Evolutionary conservation across 371 early-diverging fungal genomes (phyloP), one percentile per base, ranked within the genome.

Genomic region (Mortierella sp.): DNA sequence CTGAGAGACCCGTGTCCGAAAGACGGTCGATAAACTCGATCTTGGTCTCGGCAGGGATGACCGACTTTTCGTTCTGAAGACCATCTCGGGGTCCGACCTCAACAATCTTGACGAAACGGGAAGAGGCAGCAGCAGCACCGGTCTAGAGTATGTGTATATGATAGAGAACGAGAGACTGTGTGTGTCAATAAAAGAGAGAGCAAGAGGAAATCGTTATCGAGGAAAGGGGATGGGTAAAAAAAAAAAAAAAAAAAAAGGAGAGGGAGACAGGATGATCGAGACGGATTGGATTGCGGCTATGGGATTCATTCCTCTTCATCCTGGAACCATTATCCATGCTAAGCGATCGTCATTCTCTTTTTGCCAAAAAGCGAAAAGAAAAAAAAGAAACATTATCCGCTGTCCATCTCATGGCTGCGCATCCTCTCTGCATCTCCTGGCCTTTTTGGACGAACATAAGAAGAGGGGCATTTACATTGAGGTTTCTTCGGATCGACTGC

Each of bases 11-110:
- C n/a, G 94, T 86, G 37, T 91, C 87, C 7, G 94, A 84, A 12
- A 98, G 89, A 18, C 85, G 81, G 72, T 95, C 91, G 81, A 98
- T 95, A 63, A 98, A 84, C 25, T 89, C 86, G 50, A 97, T 87
- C 72, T 97, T 98, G 62, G 88, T 86, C 43, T 85, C 87, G 2
- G 96, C 89, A 37, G 96, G 91, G 43, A 98, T 87, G 21, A 93
- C 69, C n/a, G 86, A 82, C 74, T 93, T 94, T 83, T 98, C 99
- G 72, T 98, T 97, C 81, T 98, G 98, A n/a, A 98, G 86, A 47
- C 99, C 99, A 81, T 98, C 99, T 23, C 99, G 87, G 6, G 99
- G 98, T 0, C 97, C 96, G 12, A 97, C 97, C 75, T 96, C 97
- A 43, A 97, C 96, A 66, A 94, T 89, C 73, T 92, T 93, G 48